Percentiles rank a stretch among this genome's conserved stretches.
phyloP scores from a whole-genome alignment of 257 asterid species.

The Eucommia ulmoides region DNA sequence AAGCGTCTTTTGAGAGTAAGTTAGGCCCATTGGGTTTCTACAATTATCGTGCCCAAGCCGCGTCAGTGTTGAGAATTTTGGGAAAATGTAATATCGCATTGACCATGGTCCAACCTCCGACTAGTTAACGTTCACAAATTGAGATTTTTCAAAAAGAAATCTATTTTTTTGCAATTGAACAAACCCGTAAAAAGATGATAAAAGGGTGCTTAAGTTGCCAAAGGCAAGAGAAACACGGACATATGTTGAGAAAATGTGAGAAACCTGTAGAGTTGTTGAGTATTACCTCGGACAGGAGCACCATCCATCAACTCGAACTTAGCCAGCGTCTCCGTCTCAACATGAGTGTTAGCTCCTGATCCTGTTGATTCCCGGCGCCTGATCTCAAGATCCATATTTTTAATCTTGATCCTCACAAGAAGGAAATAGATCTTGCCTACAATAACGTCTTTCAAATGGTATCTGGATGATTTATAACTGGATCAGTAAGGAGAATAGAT shows the following conservation, averaged over 20 bases:
- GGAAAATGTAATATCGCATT: no score
- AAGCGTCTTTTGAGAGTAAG: no score
- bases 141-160: no score
- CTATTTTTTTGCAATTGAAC: no score
- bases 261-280: no score
- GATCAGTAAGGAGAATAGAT: no score
- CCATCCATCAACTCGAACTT: conserved; percentile 99
- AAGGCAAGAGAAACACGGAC: neutral
- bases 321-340: conserved; percentile 97
- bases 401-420: conserved; percentile 91
- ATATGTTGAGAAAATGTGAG: neutral
- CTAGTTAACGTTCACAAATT: neutral
- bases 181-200: neutral
- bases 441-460: conserved; percentile 92
- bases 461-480: conserved; percentile 73
- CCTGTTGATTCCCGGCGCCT: conserved; percentile 97
- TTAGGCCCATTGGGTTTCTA: no score
- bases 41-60: no score
- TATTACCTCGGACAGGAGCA: conserved; percentile 95
- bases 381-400: conserved; percentile 97
- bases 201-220: neutral
- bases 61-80: no score
- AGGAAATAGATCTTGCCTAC: conserved; percentile 92
- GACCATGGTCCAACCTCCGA: no score
- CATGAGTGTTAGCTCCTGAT: conserved; percentile 91